Evolutionary conservation across 805 yeast species (phyloP), one percentile per base, ranked within the genome.

Genomic region (Lachancea cidri): DNA sequence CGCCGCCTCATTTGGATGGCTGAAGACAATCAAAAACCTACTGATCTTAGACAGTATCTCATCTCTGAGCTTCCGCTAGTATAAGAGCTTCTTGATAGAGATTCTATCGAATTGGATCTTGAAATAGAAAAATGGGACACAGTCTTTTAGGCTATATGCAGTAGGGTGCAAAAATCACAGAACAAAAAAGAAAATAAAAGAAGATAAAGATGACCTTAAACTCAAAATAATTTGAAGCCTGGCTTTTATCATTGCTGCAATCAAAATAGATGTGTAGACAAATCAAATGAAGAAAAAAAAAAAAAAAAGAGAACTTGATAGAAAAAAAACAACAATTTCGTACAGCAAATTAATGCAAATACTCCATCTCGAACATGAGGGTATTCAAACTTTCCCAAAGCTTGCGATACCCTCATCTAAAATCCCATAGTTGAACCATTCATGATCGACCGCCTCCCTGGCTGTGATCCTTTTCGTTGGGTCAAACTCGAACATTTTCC

Each of bases 391-490:
- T 37, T 47, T 50, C 25, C 55, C 59, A 38, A 51, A 59, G 42
- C 53, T 51, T 36, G 62, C 45, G 22, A 58, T 61, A 25, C 79
- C 83, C 45, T 76, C 81, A 60, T 77, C 83, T 48, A 70, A 61
- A 36, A 77, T 71, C 19, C 82, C 83, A 44, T 72, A 68, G 48
- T 72, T 70, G 60, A 94, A 81, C 85, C 96, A 93, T 36, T 86
- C 87, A 61, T 86, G 95, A 44, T 73, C 71, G 49, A 86, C 69
- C 0, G 94, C 93, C 47, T 83, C 82, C 44, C 72, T 74, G 4
- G 91, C 95, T 2, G 86, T 76, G 39, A 84, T 77, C 49, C 95
- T 69, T 54, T 79, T 71, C 2, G 70, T 58, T 1, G 95, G 94
- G 55, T 86, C 86, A 52, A 81, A 81, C 20, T 74, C 79, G 46